Evolutionary conservation across 805 yeast genomes (phyloP), one percentile per base, ranked within the genome.

Genomic region (Candida methanosorbosa): DNA sequence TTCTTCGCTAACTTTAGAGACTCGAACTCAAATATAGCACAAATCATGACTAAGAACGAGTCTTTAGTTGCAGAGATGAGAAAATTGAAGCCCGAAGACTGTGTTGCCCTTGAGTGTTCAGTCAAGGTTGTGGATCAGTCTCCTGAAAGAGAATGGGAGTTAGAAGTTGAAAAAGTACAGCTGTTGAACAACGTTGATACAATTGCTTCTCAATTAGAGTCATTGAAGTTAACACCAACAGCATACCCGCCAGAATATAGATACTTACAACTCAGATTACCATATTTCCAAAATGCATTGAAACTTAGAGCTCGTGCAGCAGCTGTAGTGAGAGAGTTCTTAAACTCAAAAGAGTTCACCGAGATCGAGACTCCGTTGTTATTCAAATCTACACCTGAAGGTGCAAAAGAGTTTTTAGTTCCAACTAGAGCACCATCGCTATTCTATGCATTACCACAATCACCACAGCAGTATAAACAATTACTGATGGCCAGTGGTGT

Each of bases 391-490:
- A 92, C 98, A 0, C 98, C 98, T 0, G 98, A 92, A 57, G 98
- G 98, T 13, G 98, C 98, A 1, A 68, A 94, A 26, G 99, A 92
- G 57, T 92, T 90, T 54, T 58, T 92, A 32, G 97, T 92, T 0
- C 98, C 98, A 1, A 85, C 97, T 0, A 68, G 97, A 43, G 61
- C 70, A 13, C 52, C 61, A 2, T 59, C 64, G 19, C 50, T 57
- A 15, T 81, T 83, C 56, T 92, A 90, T 54, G 97, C 98, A 0
- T 64, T 92, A 20, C 97, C 97, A 0, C 99, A 92, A 56, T 85
- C 96, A 13, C 99, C 98, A 0, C 99, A 92, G 54, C 98, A 92
- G 53, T 92, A 90, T 53, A 92, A 92, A 52, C 98, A 92, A 57
- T 64, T 92, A 27, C 63, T 92, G 23, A 92, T 92, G 87, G 94